phyloP scores from a whole-genome alignment of 768 basidiomycete genomes.

The Lactarius akahatsu region DNA sequence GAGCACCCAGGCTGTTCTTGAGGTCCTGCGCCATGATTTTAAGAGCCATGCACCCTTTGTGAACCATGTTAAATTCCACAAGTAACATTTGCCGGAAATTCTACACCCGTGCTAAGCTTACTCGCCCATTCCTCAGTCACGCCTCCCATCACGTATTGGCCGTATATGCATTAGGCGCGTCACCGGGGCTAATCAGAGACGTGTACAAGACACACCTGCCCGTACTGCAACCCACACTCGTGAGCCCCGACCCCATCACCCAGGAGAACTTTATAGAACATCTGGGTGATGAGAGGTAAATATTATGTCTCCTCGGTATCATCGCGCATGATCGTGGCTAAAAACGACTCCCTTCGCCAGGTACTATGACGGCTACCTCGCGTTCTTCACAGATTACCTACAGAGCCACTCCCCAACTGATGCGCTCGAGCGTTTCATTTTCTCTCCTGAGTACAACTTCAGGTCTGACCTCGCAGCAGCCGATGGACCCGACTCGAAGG shows the following conservation, averaged over 20 bases:
- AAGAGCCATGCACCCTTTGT: background rate
- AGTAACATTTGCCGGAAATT: background rate
- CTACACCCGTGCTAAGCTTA: background rate
- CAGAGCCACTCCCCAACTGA: slow-evolving; percentile 43
- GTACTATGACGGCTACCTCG: slow-evolving; percentile 57
- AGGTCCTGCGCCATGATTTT: slow-evolving; percentile 12
- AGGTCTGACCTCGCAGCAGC: slow-evolving; percentile 30
- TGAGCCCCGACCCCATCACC: slow-evolving; percentile 47
- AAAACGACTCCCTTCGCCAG: slow-evolving; percentile 34
- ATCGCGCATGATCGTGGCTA: background rate
- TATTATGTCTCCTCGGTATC: background rate
- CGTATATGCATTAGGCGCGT: slow-evolving; percentile 59
- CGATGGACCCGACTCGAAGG: slow-evolving; percentile 22
- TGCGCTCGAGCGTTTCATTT: slow-evolving; percentile 59
- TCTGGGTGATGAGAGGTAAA: slow-evolving; percentile 56
- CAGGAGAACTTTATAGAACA: slow-evolving; percentile 51
- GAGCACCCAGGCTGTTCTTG: slow-evolving; percentile 9
- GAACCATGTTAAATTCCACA: slow-evolving; percentile 12
- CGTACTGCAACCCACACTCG: slow-evolving; percentile 35
- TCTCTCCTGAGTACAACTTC: slow-evolving; percentile 52
- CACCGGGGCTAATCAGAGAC: slow-evolving; percentile 40
- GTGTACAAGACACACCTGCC: slow-evolving; percentile 44
- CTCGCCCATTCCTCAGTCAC: slow-evolving; percentile 41
- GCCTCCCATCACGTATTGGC: slow-evolving; percentile 56
- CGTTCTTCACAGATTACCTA: slow-evolving; percentile 49